Conservation (phyloP, 257 asterid species). For the Nicotiana obtusifolia region DNA sequence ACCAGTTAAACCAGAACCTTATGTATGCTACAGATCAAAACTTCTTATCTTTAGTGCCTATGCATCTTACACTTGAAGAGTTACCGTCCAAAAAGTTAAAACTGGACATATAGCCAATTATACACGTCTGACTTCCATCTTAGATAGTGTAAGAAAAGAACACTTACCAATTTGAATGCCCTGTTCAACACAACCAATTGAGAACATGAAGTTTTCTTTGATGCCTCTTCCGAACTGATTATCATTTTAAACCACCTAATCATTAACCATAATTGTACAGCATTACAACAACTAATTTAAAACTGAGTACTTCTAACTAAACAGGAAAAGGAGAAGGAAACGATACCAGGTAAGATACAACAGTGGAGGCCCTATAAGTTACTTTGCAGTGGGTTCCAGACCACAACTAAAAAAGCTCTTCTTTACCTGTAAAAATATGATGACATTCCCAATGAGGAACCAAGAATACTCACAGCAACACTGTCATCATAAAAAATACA, state of each 20-base stretch:
- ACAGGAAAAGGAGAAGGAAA: background rate
- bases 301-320: background rate
- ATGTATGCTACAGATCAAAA: background rate
- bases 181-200: conserved; percentile 47
- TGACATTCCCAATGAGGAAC: background rate
- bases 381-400: background rate
- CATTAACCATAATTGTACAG: conserved; percentile 5
- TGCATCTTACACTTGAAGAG: conserved; percentile 2
- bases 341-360: conserved; percentile 1
- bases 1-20: background rate
- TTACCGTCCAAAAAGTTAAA: background rate
- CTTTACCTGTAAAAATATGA: background rate
- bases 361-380: background rate
- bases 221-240: conserved; percentile 25
- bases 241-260: conserved; percentile 26
- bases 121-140: background rate
- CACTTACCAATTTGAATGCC: conserved; percentile 61
- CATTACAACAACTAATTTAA: background rate
- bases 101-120: background rate
- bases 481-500: background rate
- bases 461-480: background rate
- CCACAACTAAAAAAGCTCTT: background rate
- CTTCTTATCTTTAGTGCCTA: background rate
- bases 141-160: background rate
- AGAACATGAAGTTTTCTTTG: conserved; percentile 40